Evolutionary conservation across 2,329 filamentous ascomycete species (phyloP), one percentile per base, ranked within the genome.

Genomic region (Cadophora sp.): DNA sequence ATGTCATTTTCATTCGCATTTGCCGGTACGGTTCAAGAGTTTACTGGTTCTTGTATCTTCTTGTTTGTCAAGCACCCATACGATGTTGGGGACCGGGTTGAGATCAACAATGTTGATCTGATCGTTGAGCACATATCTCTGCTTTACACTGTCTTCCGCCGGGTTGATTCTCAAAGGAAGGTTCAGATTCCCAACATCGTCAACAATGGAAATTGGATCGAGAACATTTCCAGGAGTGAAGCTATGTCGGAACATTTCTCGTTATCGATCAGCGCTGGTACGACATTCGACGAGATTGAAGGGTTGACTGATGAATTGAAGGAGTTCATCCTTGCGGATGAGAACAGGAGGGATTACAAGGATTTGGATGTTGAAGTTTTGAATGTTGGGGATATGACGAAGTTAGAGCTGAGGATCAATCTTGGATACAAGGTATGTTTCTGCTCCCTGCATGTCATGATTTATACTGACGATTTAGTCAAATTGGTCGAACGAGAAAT

Each of bases 21-120:
- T 79, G 90, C 94, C 22, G 91, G 91, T 65, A 97, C 94, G 1
- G 90, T 91, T 3, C 94, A 97, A 80, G 96, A 99, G 79, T 91
- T 99, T 70, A 87, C 98, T 18, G 95, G 95, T 75, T 97, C 94
- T 45, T 98, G 95, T 82, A 97, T 99, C 76, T 98, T 99, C 83
- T 83, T 99, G 1, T 99, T 99, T 75, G 93, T 98, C 83, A 99
- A 99, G 83, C 96, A 99, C 78, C 95, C 96, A 0, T 98, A 92
- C 78, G 96, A 99, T 77, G 94, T 98, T 22, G 94, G 95, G 68
- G 96, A 99, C 78, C 90, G 96, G 24, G 92, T 98, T 53, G 94
- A 97, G 74, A 91, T 98, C 70, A 78, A 78, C 18, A 81, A 82
- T 67, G 85, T 90, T 71, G 85, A 89, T 73, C 88, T 97, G 73